Percentiles rank a stretch among this genome's conserved stretches.
These are phyloP conservation scores for Alternaria sp. DNA, from an alignment of 2,329 filamentous ascomycete species.

Conservation along the genomic window DNA sequence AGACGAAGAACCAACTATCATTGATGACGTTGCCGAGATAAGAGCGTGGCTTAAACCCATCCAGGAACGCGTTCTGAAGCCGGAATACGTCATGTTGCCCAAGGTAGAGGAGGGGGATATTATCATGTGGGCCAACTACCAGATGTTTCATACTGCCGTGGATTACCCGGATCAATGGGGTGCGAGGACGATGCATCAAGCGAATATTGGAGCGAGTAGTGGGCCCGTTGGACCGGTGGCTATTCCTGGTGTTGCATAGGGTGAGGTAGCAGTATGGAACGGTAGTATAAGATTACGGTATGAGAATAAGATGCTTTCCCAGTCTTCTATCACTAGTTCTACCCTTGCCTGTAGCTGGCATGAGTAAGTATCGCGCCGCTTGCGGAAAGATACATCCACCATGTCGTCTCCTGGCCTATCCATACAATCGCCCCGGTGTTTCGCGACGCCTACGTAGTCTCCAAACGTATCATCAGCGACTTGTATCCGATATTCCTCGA, in stretches of 20 bases:
- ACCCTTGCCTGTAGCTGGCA: fast-evolving
- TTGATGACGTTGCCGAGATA: constrained; percentile 51
- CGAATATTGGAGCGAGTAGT: constrained; percentile 50
- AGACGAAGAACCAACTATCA: constrained; percentile 42
- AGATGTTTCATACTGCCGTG: constrained; percentile 48
- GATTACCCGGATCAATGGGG: constrained; percentile 53
- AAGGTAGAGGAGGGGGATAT: constrained; percentile 53
- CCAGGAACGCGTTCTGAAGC: constrained; percentile 51
- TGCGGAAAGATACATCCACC: background rate
- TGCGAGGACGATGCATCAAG: constrained; percentile 55
- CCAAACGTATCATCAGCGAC: too few relatives aligned
- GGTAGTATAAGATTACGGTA: fast-evolving
- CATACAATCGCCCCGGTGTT: fast-evolving
- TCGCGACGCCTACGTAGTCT: background rate
- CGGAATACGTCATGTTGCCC: constrained; percentile 53
- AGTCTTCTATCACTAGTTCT: background rate
- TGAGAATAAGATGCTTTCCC: background rate
- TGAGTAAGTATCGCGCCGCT: fast-evolving
- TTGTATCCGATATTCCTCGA: too few relatives aligned
- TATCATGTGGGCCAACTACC: constrained; percentile 32
- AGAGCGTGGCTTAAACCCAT: constrained; percentile 45
- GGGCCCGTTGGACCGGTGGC: constrained; percentile 36
- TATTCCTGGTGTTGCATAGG: constrained; percentile 9
- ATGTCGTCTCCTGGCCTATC: background rate
- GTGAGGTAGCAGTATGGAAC: fast-evolving